Percentiles rank a stretch among this genome's conserved stretches.
Evolutionary conservation across 2,329 filamentous ascomycete genomes (phyloP).

Genomic region (Harringtonia lauricola): DNA sequence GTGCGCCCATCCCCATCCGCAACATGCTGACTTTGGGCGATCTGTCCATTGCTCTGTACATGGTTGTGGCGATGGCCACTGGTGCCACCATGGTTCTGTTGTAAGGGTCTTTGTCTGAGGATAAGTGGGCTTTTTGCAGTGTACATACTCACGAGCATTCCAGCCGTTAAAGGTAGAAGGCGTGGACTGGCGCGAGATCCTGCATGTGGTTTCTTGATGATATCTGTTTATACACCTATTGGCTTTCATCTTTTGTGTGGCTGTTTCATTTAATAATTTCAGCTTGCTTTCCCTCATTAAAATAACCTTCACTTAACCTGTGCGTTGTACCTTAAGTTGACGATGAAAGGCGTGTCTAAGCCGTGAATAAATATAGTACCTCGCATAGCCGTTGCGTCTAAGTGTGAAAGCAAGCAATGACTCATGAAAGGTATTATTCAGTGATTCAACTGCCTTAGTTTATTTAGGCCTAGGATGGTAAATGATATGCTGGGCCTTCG

Average conservation of each 20-base stretch:
- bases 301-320: background rate
- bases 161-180: too few species aligned
- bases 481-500: too few species aligned
- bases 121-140: background rate
- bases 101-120: conserved; percentile 22
- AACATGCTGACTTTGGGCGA: conserved; percentile 34
- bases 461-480: too few species aligned
- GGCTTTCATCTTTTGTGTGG: background rate
- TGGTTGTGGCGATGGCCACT: conserved; percentile 37
- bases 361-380: too few species aligned
- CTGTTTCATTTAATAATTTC: background rate
- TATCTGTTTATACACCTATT: background rate
- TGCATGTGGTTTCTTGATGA: background rate
- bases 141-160: too few species aligned
- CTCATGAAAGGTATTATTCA: too few species aligned
- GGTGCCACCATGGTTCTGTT: conserved; percentile 43
- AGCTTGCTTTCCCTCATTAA: background rate
- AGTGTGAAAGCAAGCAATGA: too few species aligned
- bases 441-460: too few species aligned
- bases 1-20: conserved; percentile 23
- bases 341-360: too few species aligned
- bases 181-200: background rate
- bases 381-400: too few species aligned
- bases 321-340: background rate
- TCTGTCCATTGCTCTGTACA: conserved; percentile 37